Evolutionary conservation across 257 asterid genomes (phyloP), one percentile per base, ranked within the genome.

Genomic region (Prunella vulgaris): DNA sequence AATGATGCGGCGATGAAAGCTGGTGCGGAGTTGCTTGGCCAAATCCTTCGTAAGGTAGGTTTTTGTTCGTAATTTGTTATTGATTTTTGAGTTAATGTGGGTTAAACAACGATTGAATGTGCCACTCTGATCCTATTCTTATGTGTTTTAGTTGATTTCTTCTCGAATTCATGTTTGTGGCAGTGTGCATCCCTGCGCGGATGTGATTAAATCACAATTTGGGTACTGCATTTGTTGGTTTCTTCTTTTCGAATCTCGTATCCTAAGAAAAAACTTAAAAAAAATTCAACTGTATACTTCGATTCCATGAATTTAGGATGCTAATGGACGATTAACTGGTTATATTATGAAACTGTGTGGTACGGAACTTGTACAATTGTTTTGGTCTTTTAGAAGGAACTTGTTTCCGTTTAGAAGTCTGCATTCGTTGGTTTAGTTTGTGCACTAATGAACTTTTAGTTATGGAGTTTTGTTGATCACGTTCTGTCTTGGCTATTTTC

Each of bases 21-120:
- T 18, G 78, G 71, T 14, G 81, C 65, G 30, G 87, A 79, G 61
- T 71, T 79, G 81, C 76, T 76, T 33, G 81, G 74, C 40, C 35
- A 56, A 32, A 74, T 79, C 70, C 74, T 71, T 51, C 74, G 76
- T 9, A 78, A 77, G 84, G 87, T 79, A 70, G 7, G 15, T 42
- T 33, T 52, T 56, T 0, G 5, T 68, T 54, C 27, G 14, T 24
- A 35, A 7, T 38, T 60, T 57, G 0, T 12, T 44, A 5, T 57
- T 30, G 15, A 33, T 60, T 3, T 27, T 52, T 52, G 30, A 13
- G 21, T 27, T 38, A 14, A 20, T 37, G 18, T 37, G 64, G 22
- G 22, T 70, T 35, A 0, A n/a, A 5, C 44, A 44, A n/a, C 25
- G 22, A 54, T 57, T 68, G 27, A 40, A 14, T 27, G 51, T 61